Evolutionary conservation across 2,329 filamentous ascomycete species (phyloP).

Genomic region (Pseudogymnoascus sp.): DNA sequence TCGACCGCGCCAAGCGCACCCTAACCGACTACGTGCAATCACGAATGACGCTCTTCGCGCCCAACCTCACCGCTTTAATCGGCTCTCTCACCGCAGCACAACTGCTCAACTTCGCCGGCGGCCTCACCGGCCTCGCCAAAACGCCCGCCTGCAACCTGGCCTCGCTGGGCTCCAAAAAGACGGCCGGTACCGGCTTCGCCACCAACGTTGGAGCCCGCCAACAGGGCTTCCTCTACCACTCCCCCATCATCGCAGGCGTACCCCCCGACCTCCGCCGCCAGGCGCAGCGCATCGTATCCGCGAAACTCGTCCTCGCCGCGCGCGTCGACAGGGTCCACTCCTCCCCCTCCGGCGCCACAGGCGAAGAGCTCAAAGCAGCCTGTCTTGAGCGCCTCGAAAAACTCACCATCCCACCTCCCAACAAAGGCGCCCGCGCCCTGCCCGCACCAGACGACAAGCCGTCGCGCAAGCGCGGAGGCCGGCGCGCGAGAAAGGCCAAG

Average conservation of each 20-base stretch:
- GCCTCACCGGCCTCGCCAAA: constrained; percentile 79
- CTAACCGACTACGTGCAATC: constrained; percentile 94
- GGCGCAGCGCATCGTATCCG: constrained; percentile 88
- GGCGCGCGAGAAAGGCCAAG: constrained; percentile 87
- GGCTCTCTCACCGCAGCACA: constrained; percentile 91
- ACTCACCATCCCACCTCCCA: constrained; percentile 81
- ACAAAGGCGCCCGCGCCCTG: constrained; percentile 77
- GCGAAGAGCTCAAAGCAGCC: constrained; percentile 71
- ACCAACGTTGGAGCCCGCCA: constrained; percentile 87
- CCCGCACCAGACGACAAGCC: constrained; percentile 95
- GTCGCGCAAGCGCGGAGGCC: constrained; percentile 81
- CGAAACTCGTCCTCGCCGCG: constrained; percentile 88
- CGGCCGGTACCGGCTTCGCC: constrained; percentile 69
- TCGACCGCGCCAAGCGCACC: constrained; percentile 78
- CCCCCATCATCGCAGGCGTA: constrained; percentile 77
- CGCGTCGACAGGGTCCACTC: constrained; percentile 82
- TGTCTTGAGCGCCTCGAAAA: constrained; percentile 86
- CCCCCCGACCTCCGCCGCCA: constrained; percentile 83
- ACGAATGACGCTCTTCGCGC: constrained; percentile 91
- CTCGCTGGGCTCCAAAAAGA: constrained; percentile 83
- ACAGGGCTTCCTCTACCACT: constrained; percentile 89
- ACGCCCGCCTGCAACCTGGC: constrained; percentile 89
- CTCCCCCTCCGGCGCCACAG: constrained; percentile 71
- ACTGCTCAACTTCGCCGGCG: constrained; percentile 89
- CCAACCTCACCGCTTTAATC: constrained; percentile 83